Conservation (phyloP, 1,139 yeast genomes). For the Candida sp. region DNA sequence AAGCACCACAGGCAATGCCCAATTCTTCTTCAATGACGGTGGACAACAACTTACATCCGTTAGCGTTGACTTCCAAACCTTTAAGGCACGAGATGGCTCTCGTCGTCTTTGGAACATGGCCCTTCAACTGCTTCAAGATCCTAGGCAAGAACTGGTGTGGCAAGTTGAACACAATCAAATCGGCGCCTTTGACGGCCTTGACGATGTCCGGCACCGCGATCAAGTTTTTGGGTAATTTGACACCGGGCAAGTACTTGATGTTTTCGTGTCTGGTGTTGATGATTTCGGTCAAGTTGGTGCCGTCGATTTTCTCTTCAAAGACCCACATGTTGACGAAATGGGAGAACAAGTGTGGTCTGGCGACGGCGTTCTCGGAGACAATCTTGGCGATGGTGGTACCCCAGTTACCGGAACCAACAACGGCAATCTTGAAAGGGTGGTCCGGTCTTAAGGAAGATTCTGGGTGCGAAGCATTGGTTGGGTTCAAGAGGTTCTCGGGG, state of each 20-base stretch:
- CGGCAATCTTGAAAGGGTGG: conserved; percentile 57
- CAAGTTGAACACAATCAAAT: conserved; percentile 84
- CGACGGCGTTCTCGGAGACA: conserved; percentile 82
- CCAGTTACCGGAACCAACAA: conserved; percentile 87
- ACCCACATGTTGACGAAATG: conserved; percentile 93
- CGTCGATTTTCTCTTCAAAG: conserved; percentile 77
- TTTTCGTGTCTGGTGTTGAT: conserved; percentile 89
- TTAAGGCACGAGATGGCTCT: conserved; percentile 94
- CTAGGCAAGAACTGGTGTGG: conserved; percentile 92
- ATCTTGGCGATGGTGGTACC: conserved; percentile 97
- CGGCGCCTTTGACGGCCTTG: conserved; percentile 75
- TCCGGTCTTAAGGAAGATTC: conserved; percentile 24
- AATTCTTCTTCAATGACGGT: conserved; percentile 75
- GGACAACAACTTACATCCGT: conserved; percentile 82
- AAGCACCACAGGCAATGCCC: conserved; percentile 90
- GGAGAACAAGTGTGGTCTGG: conserved; percentile 70
- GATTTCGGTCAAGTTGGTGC: conserved; percentile 78
- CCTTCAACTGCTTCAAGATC: conserved; percentile 75
- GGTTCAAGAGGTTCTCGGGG: conserved; percentile 20
- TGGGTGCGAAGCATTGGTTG: conserved; percentile 19
- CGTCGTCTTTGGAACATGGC: conserved; percentile 66
- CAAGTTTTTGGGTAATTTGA: conserved; percentile 78
- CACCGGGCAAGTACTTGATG: conserved; percentile 85
- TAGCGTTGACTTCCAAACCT: conserved; percentile 84
- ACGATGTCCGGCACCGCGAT: conserved; percentile 84